phyloP scores from a whole-genome alignment of 768 basidiomycete genomes.

The Boletellus ananiceps region DNA sequence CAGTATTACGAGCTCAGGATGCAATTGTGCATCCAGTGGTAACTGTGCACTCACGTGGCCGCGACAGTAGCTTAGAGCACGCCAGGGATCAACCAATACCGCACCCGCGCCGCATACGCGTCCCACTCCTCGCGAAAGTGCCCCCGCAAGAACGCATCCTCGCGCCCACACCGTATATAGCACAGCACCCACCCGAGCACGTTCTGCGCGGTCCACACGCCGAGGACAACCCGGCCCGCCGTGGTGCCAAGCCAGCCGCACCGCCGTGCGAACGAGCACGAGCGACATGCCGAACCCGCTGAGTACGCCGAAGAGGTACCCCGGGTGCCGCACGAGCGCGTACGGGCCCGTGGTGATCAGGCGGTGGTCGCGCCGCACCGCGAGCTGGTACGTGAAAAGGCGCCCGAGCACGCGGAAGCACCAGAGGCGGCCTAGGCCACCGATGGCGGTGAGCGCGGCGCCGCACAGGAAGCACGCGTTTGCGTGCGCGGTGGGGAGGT shows the following conservation, averaged over 20 bases:
- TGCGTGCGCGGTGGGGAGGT: conserved; percentile 17
- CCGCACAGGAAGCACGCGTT: conserved; percentile 30
- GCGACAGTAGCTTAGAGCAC: conserved; percentile 24
- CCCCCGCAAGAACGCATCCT: conserved; percentile 21
- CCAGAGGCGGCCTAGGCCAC: conserved; percentile 33
- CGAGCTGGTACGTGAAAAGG: conserved; percentile 35
- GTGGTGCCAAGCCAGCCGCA: conserved; percentile 29
- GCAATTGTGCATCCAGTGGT: too few species aligned
- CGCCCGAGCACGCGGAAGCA: conserved; percentile 32
- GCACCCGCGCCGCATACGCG: conserved; percentile 17
- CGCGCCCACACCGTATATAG: conserved; percentile 23
- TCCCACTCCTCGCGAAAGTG: conserved; percentile 26
- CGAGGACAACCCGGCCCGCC: conserved; percentile 15
- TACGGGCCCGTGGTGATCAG: conserved; percentile 36
- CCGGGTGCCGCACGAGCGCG: conserved; percentile 33
- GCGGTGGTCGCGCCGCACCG: conserved; percentile 26
- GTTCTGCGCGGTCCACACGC: conserved; percentile 28
- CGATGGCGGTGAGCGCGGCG: conserved; percentile 22
- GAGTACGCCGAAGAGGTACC: conserved; percentile 28
- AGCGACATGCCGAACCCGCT: conserved; percentile 29
- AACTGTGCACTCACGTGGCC: too few species aligned
- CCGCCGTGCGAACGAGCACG: conserved; percentile 21
- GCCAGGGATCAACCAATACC: conserved; percentile 27
- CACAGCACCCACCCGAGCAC: conserved; percentile 25
- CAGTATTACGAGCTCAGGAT: too few species aligned